Base-by-base conservation (phyloP, 352 stramenopile species). In the Phytophthora europaea region DNA sequence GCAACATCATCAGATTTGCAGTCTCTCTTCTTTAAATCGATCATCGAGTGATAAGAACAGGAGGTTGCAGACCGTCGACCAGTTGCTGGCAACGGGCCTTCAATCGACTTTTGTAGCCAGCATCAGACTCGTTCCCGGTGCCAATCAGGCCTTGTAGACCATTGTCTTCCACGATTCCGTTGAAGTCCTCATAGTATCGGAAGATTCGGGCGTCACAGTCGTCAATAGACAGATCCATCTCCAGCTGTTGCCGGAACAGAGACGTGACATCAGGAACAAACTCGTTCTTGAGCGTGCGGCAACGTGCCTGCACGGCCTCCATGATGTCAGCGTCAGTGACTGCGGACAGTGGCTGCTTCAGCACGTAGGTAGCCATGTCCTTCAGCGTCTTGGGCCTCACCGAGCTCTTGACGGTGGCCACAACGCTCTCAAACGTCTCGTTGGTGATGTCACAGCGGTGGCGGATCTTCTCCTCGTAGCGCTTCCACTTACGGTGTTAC, bases 1-100 rank as follows among this genome's bases (percentile, higher is more conserved):
- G 57, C 23, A 6, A 63, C 54, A 47, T 48, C 54, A 15, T 61
- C 54, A 9, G 31, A 61, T 61, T 61, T 61, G 16, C 54, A 61
- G 54, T 61, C 40, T 7, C 40, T 13, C 40, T 15, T 48, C 40
- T 48, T 15, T 48, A 48, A 48, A 23, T 43, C 54, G 28, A 61
- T 47, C 10, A 15, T 16, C 31, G 28, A 8, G 3, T n/a, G 31
- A 61, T 61, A 2, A 63, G 56, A 6, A 52, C 57, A 12, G 38
- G 57, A 20, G 38, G 57, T 23, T 43, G 40, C 57, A 63, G 40
- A 16, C 54, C 54, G 6, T 63, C 57, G 43, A 54, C 40, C 40
- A 63, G 16, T 26, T 45, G n/a, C 16, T 40, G 57, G 12, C 57
- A 63, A 13, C 57, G 57, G 43, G 57, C 36, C 22, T 63, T 54